Evolutionary conservation across 306 rosid species (phyloP).

Genomic region (Acacia melanoxylon): DNA sequence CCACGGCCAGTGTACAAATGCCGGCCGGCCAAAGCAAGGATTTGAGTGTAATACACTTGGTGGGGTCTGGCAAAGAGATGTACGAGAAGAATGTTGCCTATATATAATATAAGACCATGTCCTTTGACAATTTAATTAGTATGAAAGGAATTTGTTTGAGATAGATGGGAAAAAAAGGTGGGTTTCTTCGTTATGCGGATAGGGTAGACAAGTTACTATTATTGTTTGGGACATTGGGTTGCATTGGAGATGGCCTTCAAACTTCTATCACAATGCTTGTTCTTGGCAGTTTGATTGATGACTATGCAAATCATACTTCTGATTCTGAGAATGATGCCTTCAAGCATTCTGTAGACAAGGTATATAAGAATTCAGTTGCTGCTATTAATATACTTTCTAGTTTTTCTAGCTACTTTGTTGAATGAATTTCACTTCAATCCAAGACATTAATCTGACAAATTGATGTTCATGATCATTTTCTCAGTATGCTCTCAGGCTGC

Average conservation of each 20-base stretch:
- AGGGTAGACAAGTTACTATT: constrained; percentile 59
- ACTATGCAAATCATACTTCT: constrained; percentile 45
- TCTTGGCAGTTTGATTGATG: constrained; percentile 66
- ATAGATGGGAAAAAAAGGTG: constrained; percentile 52
- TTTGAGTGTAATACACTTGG: neutral
- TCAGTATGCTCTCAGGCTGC: constrained; percentile 63
- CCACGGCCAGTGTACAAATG: constrained; percentile 6
- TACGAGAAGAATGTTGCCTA: neutral
- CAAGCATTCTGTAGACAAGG: constrained; percentile 51
- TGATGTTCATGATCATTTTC: constrained; percentile 20
- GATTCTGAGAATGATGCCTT: constrained; percentile 34
- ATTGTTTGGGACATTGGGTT: constrained; percentile 67
- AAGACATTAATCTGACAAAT: constrained; percentile 1
- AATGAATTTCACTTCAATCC: neutral
- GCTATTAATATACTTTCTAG: neutral
- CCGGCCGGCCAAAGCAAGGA: constrained; percentile 29
- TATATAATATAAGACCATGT: neutral
- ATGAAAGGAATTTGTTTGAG: neutral
- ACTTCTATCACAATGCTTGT: constrained; percentile 71
- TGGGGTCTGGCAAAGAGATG: neutral
- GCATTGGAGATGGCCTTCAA: constrained; percentile 80
- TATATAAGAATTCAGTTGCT: neutral
- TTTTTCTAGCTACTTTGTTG: neutral
- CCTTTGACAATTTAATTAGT: neutral
- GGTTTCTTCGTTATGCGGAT: constrained; percentile 60